phyloP scores from a whole-genome alignment of 306 rosid species.

The Gynostemma pentaphyllum region DNA sequence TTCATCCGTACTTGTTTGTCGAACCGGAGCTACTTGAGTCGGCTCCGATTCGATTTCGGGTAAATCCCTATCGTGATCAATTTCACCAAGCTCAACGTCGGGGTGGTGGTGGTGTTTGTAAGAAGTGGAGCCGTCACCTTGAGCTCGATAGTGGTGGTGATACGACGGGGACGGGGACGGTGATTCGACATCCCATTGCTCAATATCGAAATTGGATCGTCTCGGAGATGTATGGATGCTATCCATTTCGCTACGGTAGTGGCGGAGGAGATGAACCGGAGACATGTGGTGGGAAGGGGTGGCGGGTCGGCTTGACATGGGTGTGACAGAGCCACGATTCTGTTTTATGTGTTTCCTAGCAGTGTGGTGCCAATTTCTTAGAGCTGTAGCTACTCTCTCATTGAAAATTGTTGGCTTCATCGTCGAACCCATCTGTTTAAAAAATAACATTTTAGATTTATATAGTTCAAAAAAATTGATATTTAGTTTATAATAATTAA shows the following conservation, averaged over 20 bases:
- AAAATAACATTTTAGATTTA: too few relatives aligned
- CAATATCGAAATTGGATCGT: conserved; percentile 12
- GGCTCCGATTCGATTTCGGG: conserved; percentile 4
- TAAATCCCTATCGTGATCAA: neutral
- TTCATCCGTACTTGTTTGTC: neutral
- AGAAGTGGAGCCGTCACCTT: neutral
- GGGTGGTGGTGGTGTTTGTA: conserved; percentile 8
- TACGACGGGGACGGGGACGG: conserved; percentile 34
- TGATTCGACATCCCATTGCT: conserved; percentile 27
- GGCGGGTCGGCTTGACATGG: conserved; percentile 36
- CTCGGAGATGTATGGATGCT: conserved; percentile 36
- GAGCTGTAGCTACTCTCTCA: conserved; percentile 56
- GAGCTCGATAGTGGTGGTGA: neutral
- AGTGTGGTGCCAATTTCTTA: conserved; percentile 61
- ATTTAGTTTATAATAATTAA: too few relatives aligned
- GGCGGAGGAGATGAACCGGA: conserved; percentile 48
- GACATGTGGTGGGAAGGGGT: conserved; percentile 44
- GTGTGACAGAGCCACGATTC: conserved; percentile 34
- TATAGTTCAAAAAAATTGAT: too few relatives aligned
- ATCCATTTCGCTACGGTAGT: conserved; percentile 38
- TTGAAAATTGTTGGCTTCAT: conserved; percentile 80
- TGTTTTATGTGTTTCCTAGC: conserved; percentile 54
- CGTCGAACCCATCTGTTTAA: conserved; percentile 62
- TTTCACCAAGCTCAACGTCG: conserved; percentile 13
- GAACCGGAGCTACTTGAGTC: neutral